Conservation (phyloP, 768 basidiomycete genomes). For the Phanerochaete sordida region DNA sequence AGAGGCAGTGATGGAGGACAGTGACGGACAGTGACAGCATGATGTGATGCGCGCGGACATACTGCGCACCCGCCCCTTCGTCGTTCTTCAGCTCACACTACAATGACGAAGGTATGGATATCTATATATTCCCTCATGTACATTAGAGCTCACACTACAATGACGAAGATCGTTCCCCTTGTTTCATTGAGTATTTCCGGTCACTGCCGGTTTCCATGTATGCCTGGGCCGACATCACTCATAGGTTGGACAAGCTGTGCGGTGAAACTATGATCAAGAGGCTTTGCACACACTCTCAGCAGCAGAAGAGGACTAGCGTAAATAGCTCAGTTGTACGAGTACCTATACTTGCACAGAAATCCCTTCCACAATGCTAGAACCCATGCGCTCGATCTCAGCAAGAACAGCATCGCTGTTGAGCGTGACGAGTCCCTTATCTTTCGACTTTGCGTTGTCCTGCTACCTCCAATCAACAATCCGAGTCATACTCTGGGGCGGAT, state of each 20-base stretch:
- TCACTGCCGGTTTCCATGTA: not conserved
- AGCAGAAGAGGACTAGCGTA: no score
- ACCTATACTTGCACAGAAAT: constrained; percentile 12
- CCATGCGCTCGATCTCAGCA: constrained; percentile 74
- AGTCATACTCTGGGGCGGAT: not conserved
- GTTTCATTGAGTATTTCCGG: not conserved
- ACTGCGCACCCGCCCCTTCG: not conserved
- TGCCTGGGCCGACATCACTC: no score
- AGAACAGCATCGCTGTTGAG: constrained; percentile 68
- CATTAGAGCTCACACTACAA: not conserved
- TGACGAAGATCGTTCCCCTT: not conserved
- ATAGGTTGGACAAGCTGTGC: no score
- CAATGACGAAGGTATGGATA: not conserved
- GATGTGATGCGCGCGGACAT: no score
- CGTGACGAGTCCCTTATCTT: constrained; percentile 56
- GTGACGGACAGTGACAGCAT: no score
- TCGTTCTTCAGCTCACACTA: not conserved
- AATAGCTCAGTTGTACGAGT: not conserved
- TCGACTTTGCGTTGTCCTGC: constrained; percentile 23
- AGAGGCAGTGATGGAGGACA: no score
- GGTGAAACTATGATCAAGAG: no score
- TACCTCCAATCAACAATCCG: not conserved
- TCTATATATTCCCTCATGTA: not conserved
- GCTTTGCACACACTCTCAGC: no score
- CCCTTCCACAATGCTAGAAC: constrained; percentile 57